Evolutionary conservation across 345 rosid genomes (phyloP).

Genomic region (Acer yangbiense): DNA sequence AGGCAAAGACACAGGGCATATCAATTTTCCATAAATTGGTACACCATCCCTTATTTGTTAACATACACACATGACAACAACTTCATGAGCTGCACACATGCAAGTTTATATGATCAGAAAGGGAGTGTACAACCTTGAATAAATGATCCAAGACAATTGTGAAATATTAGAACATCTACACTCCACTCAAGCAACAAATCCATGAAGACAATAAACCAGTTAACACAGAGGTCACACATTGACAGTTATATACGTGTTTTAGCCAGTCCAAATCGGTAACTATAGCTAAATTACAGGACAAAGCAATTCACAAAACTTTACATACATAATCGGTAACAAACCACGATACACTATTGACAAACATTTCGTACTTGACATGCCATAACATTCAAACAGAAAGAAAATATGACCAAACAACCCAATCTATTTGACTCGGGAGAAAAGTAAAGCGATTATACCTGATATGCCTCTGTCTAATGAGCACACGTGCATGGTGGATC

Average conservation of each 20-base stretch:
- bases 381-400: no score
- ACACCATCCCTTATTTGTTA: background rate
- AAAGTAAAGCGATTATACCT: conserved; percentile 25
- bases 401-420: background rate
- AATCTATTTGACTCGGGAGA: background rate
- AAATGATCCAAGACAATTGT: background rate
- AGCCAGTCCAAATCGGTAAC: background rate
- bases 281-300: background rate
- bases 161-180: background rate
- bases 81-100: background rate
- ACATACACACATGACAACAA: background rate
- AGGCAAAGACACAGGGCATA: background rate
- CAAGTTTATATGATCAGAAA: background rate
- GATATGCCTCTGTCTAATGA: conserved; percentile 56
- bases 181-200: background rate
- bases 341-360: no score
- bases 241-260: background rate
- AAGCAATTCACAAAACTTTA: no score
- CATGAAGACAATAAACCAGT: no score
- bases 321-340: no score
- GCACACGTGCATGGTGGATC: conserved; percentile 59
- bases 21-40: background rate
- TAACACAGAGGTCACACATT: background rate
- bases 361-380: background rate
- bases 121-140: background rate